Conservation (phyloP, 2,329 filamentous ascomycete genomes). For the Pestalotiopsis sp. region DNA sequence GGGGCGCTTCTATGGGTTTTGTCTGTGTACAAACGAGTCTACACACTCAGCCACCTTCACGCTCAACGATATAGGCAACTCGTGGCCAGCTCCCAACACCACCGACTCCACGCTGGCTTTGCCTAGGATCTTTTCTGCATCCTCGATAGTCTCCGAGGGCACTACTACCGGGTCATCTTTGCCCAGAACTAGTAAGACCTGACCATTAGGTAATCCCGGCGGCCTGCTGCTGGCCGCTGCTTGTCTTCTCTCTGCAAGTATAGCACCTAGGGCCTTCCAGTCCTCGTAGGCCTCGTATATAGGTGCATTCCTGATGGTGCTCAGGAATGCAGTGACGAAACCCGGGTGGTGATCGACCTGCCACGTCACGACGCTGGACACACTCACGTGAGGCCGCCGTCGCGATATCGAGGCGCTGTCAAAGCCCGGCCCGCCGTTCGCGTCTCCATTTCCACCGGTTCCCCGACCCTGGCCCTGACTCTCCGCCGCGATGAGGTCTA, state of each 20-base stretch:
- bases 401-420: conserved; percentile 53
- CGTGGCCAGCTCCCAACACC: conserved; percentile 65
- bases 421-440: conserved; percentile 38
- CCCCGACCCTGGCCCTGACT: conserved; percentile 18
- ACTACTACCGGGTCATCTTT: conserved; percentile 66
- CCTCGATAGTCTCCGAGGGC: conserved; percentile 62
- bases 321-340: conserved; percentile 71
- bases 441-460: conserved; percentile 32
- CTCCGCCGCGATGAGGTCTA: conserved; percentile 25
- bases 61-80: conserved; percentile 64
- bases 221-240: conserved; percentile 29
- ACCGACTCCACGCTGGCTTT: conserved; percentile 55
- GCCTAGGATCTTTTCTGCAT: conserved; percentile 59
- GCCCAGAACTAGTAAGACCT: conserved; percentile 66
- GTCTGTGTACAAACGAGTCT: background rate
- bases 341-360: conserved; percentile 67
- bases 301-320: conserved; percentile 68
- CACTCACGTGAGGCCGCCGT: conserved; percentile 50
- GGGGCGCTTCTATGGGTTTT: background rate
- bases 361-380: conserved; percentile 67
- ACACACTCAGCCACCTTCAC: conserved; percentile 49
- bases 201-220: conserved; percentile 40
- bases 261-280: conserved; percentile 58
- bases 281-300: conserved; percentile 63
- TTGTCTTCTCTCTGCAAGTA: conserved; percentile 44